Evolutionary conservation across 805 yeast genomes (phyloP).

Genomic region (Lachancea thermotolerans): DNA sequence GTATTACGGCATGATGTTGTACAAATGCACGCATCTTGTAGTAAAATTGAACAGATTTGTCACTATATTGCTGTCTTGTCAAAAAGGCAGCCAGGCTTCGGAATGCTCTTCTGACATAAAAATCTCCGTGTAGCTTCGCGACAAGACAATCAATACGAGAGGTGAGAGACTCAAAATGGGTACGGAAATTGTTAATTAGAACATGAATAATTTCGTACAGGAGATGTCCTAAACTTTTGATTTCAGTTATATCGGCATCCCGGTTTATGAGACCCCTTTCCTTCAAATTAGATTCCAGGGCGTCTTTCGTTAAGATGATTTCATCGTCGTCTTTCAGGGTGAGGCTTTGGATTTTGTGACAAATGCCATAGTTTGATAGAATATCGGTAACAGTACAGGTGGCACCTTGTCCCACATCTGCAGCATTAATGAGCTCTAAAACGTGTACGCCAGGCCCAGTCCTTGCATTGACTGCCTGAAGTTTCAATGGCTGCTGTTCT

Average conservation of each 20-base stretch:
- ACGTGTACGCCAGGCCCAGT: slow-evolving; percentile 5
- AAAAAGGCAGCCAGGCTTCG: too few relatives aligned
- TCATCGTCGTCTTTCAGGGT: too few relatives aligned
- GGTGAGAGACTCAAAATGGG: not conserved
- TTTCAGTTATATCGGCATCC: not conserved
- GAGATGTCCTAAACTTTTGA: slow-evolving; percentile 2
- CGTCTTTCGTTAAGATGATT: too few relatives aligned
- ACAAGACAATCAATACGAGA: not conserved
- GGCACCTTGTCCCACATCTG: not conserved
- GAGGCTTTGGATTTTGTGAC: not conserved
- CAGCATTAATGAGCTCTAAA: not conserved
- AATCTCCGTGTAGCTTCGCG: not conserved
- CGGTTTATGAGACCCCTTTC: too few relatives aligned
- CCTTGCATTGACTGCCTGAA: not conserved
- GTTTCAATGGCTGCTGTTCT: slow-evolving; percentile 1
- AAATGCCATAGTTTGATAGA: slow-evolving; percentile 1
- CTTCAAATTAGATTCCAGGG: too few relatives aligned
- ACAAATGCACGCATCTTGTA: not conserved
- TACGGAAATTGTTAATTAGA: slow-evolving; percentile 1
- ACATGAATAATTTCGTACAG: slow-evolving; percentile 6
- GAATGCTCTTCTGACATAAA: not conserved
- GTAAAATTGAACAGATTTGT: not conserved
- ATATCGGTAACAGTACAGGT: not conserved
- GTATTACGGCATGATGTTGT: not conserved
- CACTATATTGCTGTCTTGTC: too few relatives aligned